Conservation (phyloP, 2,329 filamentous ascomycete genomes). For the Corynespora cassiicola region DNA sequence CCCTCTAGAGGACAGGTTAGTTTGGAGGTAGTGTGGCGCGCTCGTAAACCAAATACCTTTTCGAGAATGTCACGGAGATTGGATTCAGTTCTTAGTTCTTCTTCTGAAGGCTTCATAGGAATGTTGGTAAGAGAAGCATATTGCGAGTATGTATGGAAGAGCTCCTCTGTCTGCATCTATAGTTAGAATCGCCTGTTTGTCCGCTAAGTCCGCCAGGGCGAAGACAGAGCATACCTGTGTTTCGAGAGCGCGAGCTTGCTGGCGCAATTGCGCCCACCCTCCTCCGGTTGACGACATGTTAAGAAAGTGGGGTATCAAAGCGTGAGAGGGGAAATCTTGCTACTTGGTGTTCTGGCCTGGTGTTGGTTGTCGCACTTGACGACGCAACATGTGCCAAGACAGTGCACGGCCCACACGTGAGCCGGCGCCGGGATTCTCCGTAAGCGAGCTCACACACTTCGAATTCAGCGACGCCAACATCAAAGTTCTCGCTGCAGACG, state of each 20-base stretch:
- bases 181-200: conserved; percentile 32
- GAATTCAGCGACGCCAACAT: conserved; percentile 22
- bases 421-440: conserved; percentile 13
- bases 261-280: conserved; percentile 90
- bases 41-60: conserved; percentile 62
- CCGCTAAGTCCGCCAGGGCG: conserved; percentile 18
- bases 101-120: conserved; percentile 81
- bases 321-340: conserved; percentile 12
- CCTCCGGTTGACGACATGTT: conserved; percentile 49
- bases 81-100: conserved; percentile 79
- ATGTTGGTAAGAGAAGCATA: conserved; percentile 82
- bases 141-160: conserved; percentile 88
- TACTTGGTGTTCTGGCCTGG: conserved; percentile 27
- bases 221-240: conserved; percentile 71
- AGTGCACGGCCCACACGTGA: conserved; percentile 15
- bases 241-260: conserved; percentile 88
- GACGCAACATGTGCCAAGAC: conserved; percentile 31
- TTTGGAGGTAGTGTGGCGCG: neutral
- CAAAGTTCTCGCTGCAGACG: conserved; percentile 35
- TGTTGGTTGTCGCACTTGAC: conserved; percentile 19
- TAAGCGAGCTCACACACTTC: conserved; percentile 33
- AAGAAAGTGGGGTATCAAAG: conserved; percentile 1
- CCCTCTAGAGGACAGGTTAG: conserved; percentile 64
- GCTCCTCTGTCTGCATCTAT: conserved; percentile 77
- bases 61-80: conserved; percentile 86